phyloP scores from a whole-genome alignment of 78 protist genomes.

The Dictyostelium citrinum region DNA sequence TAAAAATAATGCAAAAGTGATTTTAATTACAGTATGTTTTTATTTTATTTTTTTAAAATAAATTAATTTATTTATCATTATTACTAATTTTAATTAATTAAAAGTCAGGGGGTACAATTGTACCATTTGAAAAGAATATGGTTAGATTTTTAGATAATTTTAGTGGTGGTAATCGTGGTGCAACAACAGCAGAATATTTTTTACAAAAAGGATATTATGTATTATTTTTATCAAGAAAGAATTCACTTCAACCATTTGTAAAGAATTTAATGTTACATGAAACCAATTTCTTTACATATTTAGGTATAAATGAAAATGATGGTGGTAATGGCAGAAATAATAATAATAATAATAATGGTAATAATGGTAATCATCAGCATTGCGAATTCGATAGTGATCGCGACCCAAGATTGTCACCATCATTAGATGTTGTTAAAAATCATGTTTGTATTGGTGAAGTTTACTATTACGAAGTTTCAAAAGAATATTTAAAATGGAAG shows the following conservation, averaged over 20 bases:
- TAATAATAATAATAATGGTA: neutral
- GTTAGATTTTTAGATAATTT: slow-evolving; percentile 88
- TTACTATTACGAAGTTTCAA: slow-evolving; percentile 45
- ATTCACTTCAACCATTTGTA: slow-evolving; percentile 78
- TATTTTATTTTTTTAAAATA: neutral
- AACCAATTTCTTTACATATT: slow-evolving; percentile 38
- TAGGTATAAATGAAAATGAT: neutral
- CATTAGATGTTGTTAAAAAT: neutral
- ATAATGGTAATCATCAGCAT: no score
- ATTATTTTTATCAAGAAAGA: slow-evolving; percentile 71
- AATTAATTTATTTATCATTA: neutral
- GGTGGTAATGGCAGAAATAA: neutral
- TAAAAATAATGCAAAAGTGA: slow-evolving; percentile 7
- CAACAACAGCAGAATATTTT: slow-evolving; percentile 78
- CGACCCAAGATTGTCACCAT: neutral
- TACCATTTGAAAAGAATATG: slow-evolving; percentile 86
- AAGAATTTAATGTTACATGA: slow-evolving; percentile 75
- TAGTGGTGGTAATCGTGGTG: slow-evolving; percentile 82
- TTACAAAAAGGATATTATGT: slow-evolving; percentile 83
- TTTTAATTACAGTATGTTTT: slow-evolving; percentile 54
- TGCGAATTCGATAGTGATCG: neutral
- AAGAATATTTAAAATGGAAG: slow-evolving; percentile 41
- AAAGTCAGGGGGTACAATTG: slow-evolving; percentile 86
- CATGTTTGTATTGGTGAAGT: slow-evolving; percentile 11
- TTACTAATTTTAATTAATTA: neutral